These are phyloP conservation scores for Fusarium oligoseptatum DNA, from an alignment of 2,329 filamentous ascomycete species.

Conservation along the genomic window DNA sequence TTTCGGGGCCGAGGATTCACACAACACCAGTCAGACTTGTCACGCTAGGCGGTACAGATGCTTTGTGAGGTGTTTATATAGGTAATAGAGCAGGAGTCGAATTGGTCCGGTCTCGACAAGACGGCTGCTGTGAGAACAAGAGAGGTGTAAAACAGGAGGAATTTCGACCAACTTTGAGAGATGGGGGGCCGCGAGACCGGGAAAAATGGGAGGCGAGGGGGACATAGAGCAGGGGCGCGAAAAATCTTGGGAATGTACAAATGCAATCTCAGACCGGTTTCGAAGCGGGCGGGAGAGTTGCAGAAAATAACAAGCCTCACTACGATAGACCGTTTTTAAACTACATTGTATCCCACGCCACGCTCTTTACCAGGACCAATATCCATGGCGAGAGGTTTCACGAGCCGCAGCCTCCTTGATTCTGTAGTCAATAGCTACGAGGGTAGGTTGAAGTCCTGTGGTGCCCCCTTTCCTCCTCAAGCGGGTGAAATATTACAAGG, in stretches of 20 bases:
- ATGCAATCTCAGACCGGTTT: not conserved
- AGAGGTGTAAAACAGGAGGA: not conserved
- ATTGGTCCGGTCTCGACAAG: not conserved
- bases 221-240: not conserved
- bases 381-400: not conserved
- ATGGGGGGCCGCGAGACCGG: not conserved
- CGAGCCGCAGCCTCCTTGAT: not conserved
- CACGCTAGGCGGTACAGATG: not conserved
- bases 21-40: not conserved
- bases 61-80: not conserved
- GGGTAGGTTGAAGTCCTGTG: not conserved
- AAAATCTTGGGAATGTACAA: not conserved
- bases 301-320: not conserved
- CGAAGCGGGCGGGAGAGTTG: not conserved
- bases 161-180: not conserved
- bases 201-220: not conserved
- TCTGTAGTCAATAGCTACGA: not conserved
- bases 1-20: not conserved
- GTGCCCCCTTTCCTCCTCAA: not conserved
- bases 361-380: not conserved
- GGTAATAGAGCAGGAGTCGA: not conserved
- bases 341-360: not conserved
- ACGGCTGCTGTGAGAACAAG: not conserved
- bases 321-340: not conserved
- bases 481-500: no score